A percentile compares a stretch with the other conserved stretches of the same genome.
phyloP scores from a whole-genome alignment of 176 grass and related monocot genomes.

The Zoysia pacifica region DNA sequence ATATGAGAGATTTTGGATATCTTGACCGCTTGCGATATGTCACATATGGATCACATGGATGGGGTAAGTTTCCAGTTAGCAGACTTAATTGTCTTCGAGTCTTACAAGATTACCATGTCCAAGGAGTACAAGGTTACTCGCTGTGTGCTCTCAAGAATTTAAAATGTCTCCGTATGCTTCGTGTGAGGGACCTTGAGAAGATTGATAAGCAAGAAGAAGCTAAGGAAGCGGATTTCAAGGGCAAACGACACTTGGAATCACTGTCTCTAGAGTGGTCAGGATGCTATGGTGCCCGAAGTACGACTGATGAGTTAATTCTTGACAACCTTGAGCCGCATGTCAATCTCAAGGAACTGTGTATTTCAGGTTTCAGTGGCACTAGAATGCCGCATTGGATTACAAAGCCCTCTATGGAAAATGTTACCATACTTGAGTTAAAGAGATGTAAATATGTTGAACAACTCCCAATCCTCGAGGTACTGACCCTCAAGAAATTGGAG shows the following conservation, averaged over 20 bases:
- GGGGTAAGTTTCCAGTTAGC: not conserved
- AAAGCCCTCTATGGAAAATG: not conserved
- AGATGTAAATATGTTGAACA: conserved; percentile 26
- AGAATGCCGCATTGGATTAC: conserved; percentile 26
- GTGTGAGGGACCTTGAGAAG: conserved; percentile 15
- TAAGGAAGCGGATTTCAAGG: too few relatives aligned
- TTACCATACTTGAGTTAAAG: conserved; percentile 2
- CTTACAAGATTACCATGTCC: not conserved
- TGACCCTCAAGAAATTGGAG: not conserved
- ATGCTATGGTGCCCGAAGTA: not conserved
- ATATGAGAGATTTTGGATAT: not conserved
- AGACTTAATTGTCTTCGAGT: conserved; percentile 43
- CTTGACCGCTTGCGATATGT: conserved; percentile 34
- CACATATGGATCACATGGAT: not conserved
- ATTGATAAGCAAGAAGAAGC: conserved; percentile 27
- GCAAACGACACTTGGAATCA: too few relatives aligned
- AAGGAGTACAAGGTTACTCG: conserved; percentile 11
- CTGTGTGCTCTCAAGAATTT: conserved; percentile 17
- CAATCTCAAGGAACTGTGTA: not conserved
- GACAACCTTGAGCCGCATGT: conserved; percentile 24
- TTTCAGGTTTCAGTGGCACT: not conserved
- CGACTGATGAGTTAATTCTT: conserved; percentile 21
- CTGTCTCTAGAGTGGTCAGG: not conserved
- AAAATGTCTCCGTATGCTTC: not conserved
- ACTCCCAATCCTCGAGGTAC: not conserved